Base-by-base conservation (phyloP, 2,329 filamentous ascomycete genomes). In the Fragosphaeria purpurea region DNA sequence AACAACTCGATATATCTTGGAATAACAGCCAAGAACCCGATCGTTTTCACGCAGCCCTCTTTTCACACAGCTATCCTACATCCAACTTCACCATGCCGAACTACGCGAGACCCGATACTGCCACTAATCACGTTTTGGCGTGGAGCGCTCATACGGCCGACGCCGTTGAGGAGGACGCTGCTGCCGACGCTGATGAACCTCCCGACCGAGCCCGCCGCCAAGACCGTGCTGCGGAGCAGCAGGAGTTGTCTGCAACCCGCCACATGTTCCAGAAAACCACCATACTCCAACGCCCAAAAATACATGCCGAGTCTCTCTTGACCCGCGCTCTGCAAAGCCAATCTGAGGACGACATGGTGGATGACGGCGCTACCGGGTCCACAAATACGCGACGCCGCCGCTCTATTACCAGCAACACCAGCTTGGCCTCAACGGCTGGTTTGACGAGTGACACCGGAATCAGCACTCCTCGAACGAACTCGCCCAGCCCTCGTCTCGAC, bases 381-480 rank as follows among this genome's bases (percentile, higher is more conserved):
- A 57, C 60, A n/a, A 61, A 60, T 48, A 64, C 62, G 30, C 64
- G 67, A 37, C 69, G 76, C 52, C 70, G 76, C 58, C 73, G 81
- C 53, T 91, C 86, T 53, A 82, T 85, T 59, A 85, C 83, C 64
- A 94, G 88, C 72, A 91, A 84, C 62, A 72, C 82, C 58, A 95
- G 89, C 68, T 70, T 85, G 53, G 77, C 86, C 44, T 95, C 90
- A 2, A 94, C 88, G 4, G 86, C 86, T 39, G 91, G 96, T 57
- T 75, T 97, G 51, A 96, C 89, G n/a, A 96, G 90, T 67, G 93
- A 96, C 61, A 93, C 87, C 52, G 90, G 88, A 53, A 71, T 94
- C 53, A 95, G 90, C 13, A 96, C 88, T 61, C 89, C 88, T n/a
- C 77, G 88, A 50, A 87, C 88, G 38, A 88, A 81, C 64, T 91